Evolutionary conservation across 805 yeast genomes (phyloP), one percentile per base, ranked within the genome.

Genomic region (Ogataea corticis): DNA sequence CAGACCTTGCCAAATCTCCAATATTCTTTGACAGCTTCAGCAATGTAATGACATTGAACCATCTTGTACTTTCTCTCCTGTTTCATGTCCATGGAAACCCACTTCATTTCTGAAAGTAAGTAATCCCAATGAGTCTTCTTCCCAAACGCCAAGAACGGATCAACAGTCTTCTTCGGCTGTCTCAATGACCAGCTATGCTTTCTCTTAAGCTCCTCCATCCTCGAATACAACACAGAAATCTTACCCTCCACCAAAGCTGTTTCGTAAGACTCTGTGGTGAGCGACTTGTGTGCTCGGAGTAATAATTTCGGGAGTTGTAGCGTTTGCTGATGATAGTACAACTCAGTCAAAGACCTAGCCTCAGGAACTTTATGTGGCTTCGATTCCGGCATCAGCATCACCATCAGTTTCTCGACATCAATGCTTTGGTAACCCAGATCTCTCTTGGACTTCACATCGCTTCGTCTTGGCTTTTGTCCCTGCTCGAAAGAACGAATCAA

Each of bases 131-230:
- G 91, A 3, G 81, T 69, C 25, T 71, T 69, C n/a, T 60, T 61
- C 12, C 69, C 62, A 19, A 54, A 59, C 4, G 41, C 47, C 28
- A 63, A 39, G 50, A 77, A 77, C 0, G 98, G 97, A 52, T 88
- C 96, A 11, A 73, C 59, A 57, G 75, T 84, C 51, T 78, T 75
- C 42, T 76, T 71, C 0, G 96, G 96, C 62, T 94, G 99, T 42
- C 96, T 75, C 42, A 94, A 70, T 17, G 96, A 84, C 98, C 99
- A 94, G 56, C 87, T 82, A 2, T 87, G 86, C 46, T 85, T 84
- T 38, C 96, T 73, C 62, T 89, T 88, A 51, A 94, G 72, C 62
- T 92, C 98, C 59, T 92, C 98, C 38, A 94, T 91, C 49, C 98
- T 74, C 2, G 95, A 85, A 56, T 89, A 86, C 15, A 89, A 81